Evolutionary conservation across 2,329 filamentous ascomycete species (phyloP).

Genomic region (Ascochyta fabae): DNA sequence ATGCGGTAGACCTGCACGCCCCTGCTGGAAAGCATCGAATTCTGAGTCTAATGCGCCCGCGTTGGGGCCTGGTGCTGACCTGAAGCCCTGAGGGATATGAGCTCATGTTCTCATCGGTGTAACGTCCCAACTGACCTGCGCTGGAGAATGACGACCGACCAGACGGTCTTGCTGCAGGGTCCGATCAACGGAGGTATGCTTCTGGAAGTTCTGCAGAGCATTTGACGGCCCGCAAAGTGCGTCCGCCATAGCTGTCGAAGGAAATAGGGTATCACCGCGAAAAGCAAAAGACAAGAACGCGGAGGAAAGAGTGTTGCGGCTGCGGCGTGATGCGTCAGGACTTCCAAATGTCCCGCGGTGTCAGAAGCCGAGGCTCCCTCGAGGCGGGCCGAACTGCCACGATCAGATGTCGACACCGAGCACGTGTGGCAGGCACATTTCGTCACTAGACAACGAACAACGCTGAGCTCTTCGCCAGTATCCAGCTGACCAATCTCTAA

Average conservation of each 20-base stretch:
- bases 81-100: constrained; percentile 61
- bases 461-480: neutral
- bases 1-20: constrained; percentile 48
- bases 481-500: neutral
- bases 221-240: constrained; percentile 77
- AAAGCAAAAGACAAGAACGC: constrained; percentile 7
- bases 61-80: constrained; percentile 61
- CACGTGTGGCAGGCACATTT: neutral
- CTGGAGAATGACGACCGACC: constrained; percentile 59
- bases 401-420: constrained; percentile 4
- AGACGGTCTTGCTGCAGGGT: constrained; percentile 77
- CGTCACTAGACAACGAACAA: neutral
- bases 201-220: constrained; percentile 74
- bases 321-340: neutral
- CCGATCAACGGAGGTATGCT: constrained; percentile 71
- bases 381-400: constrained; percentile 20
- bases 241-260: constrained; percentile 63
- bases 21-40: constrained; percentile 72
- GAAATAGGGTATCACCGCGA: constrained; percentile 30
- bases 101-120: constrained; percentile 3
- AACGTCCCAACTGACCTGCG: constrained; percentile 57
- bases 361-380: constrained; percentile 31
- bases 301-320: constrained; percentile 2
- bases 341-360: constrained; percentile 6
- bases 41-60: constrained; percentile 67